Percentiles rank a stretch among this genome's conserved stretches.
phyloP scores from a whole-genome alignment of 805 yeast genomes.

The Jamesozyma gamospora region DNA sequence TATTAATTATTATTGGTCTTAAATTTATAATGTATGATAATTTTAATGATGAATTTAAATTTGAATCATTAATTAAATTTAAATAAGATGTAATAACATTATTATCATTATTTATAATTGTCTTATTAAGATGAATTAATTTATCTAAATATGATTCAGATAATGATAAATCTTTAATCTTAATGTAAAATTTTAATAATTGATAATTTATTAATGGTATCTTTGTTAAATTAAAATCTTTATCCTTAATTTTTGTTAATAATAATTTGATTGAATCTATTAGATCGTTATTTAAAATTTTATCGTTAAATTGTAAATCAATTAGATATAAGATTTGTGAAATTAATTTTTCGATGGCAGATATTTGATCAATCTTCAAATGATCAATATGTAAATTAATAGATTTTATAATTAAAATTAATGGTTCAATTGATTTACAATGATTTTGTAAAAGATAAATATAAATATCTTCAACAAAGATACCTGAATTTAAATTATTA shows the following conservation, averaged over 20 bases:
- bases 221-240: constrained; percentile 10
- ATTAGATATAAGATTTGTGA: not conserved
- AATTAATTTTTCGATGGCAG: constrained; percentile 13
- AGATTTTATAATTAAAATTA: constrained; percentile 11
- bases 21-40: constrained; percentile 17
- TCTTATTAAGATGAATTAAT: constrained; percentile 5
- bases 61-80: not conserved
- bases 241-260: constrained; percentile 6
- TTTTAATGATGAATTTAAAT: constrained; percentile 1
- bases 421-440: constrained; percentile 8
- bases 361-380: constrained; percentile 12
- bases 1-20: constrained; percentile 11
- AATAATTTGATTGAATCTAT: constrained; percentile 4
- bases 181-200: constrained; percentile 9
- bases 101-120: constrained; percentile 7
- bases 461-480: constrained; percentile 31
- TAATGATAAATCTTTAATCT: not conserved
- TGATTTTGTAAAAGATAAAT: constrained; percentile 18
- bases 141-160: not conserved
- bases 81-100: not conserved
- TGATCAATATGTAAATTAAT: constrained; percentile 11
- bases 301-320: not conserved
- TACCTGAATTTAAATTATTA: constrained; percentile 2
- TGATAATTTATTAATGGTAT: constrained; percentile 8
- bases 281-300: not conserved